Evolutionary conservation across 805 yeast species (phyloP).

Genomic region (Metschnikowia noctiluminum): DNA sequence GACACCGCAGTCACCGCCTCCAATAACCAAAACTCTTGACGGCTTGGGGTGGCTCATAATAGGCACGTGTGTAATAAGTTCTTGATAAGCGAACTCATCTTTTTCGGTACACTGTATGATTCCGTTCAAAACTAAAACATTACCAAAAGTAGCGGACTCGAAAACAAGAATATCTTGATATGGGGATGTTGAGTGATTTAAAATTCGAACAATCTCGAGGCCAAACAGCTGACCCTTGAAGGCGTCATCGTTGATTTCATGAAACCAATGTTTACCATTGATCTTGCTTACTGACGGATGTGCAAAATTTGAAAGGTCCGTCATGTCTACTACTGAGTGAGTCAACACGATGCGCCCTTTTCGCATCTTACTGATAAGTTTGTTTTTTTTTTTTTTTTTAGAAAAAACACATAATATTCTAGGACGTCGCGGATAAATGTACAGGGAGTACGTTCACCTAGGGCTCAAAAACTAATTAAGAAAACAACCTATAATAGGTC

Average conservation of each 20-base stretch:
- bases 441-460: too few species aligned
- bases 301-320: conserved; percentile 7
- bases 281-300: conserved; percentile 29
- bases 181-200: conserved; percentile 64
- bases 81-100: conserved; percentile 94
- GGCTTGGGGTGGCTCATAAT: conserved; percentile 75
- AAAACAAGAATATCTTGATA: conserved; percentile 85
- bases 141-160: conserved; percentile 72
- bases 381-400: too few species aligned
- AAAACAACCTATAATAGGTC: too few species aligned
- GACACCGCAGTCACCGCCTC: conserved; percentile 97
- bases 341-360: conserved; percentile 1
- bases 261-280: conserved; percentile 61
- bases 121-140: conserved; percentile 86
- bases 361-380: not conserved
- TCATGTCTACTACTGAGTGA: conserved; percentile 4
- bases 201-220: conserved; percentile 56
- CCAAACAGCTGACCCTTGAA: conserved; percentile 89
- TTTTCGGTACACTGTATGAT: conserved; percentile 88
- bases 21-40: conserved; percentile 75
- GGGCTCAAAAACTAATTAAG: too few species aligned
- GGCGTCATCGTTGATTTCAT: conserved; percentile 62
- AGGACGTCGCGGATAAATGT: too few species aligned
- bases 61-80: conserved; percentile 83
- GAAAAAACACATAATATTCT: too few species aligned